Conservation (phyloP, 306 rosid genomes). For the Ochetophila trinervis region DNA sequence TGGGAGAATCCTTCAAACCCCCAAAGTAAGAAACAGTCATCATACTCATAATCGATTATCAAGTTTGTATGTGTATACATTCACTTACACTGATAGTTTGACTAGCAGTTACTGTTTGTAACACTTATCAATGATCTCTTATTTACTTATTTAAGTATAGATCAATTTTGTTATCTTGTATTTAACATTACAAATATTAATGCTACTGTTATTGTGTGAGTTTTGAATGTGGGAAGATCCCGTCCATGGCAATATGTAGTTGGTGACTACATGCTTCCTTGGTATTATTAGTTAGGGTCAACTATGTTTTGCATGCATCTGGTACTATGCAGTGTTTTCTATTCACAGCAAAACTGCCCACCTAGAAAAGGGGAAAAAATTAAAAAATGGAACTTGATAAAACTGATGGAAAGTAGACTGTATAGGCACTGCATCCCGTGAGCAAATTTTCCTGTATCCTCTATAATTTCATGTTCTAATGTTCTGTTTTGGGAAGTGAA, state of each 20-base stretch:
- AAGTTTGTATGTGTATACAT: constrained; percentile 6
- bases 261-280: constrained; percentile 1
- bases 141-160: not conserved
- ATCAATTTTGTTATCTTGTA: not conserved
- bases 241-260: not conserved
- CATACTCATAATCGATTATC: not conserved
- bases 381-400: constrained; percentile 1
- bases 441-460: not conserved
- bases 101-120: not conserved
- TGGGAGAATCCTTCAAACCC: constrained; percentile 97
- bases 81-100: not conserved
- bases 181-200: not conserved
- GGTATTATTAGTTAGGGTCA: not conserved
- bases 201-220: not conserved
- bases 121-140: not conserved
- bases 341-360: not conserved
- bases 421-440: no score
- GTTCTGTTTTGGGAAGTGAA: constrained; percentile 2
- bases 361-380: not conserved
- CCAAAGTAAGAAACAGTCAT: constrained; percentile 68
- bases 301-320: not conserved
- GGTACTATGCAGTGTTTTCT: not conserved
- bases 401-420: not conserved
- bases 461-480: not conserved
- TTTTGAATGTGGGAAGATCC: not conserved